Evolutionary conservation across 768 basidiomycete species (phyloP), one percentile per base, ranked within the genome.

Genomic region (Naganishia vaughanmartiniae): DNA sequence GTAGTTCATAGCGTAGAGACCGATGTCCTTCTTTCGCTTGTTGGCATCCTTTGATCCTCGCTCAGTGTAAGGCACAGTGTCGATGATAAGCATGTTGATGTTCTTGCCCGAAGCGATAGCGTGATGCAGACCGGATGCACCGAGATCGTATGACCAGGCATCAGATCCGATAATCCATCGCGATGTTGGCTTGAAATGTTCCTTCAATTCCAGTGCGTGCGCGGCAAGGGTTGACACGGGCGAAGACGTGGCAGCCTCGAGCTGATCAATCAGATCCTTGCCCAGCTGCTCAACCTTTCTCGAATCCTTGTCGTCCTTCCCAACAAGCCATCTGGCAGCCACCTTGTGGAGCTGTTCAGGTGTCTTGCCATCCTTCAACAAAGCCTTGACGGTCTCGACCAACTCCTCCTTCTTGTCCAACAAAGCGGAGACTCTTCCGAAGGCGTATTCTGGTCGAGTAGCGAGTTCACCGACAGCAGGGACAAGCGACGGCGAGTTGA

Each of bases 151-250:
- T 0, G 94, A 90, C 96, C 96, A 98, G 0, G 92, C 90, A 79
- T 99, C 96, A 24, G 94, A 97, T 24, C 95, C 93, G 75, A 99
- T 90, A 81, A 99, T 98, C 96, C 96, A 99, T 70, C 91, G 85
- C 9, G 91, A 93, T 45, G 84, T 84, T 10, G 87, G 83, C 51
- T 86, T 83, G 74, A 96, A 87, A 74, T 88, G 86, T 24, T 86
- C 81, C 48, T 85, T 85, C 14, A 90, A 83, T 19, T 78, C 76
- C 45, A 92, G 84, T 54, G 91, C 85, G 33, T 84, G 84, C 48
- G 87, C 82, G 5, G 86, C 87, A 11, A 85, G 60, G 21, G 10
- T 79, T 71, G 57, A 81, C 56, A 21, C 83, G 74, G 0, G 84
- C 70, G 2, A 79, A 69, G 55, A 72, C 34, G 57, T 63, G 54